phyloP scores from a whole-genome alignment of 257 asterid species.

The Ocimum tenuiflorum region DNA sequence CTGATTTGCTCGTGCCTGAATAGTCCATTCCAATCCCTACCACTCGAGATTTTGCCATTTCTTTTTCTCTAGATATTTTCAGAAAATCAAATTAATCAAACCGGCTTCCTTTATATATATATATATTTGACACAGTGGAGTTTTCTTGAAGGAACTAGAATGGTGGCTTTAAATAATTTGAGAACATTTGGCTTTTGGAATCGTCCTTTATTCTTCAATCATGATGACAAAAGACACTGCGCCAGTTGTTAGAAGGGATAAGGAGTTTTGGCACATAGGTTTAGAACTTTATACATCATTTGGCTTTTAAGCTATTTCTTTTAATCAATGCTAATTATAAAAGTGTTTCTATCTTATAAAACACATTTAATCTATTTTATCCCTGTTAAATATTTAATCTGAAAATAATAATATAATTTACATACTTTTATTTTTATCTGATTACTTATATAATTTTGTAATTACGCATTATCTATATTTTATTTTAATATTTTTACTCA shows the following conservation, averaged over 20 bases:
- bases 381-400: no score
- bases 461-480: no score
- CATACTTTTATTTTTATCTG: no score
- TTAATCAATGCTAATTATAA: no score
- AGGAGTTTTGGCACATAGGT: neutral
- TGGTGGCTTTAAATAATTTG: neutral
- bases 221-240: neutral
- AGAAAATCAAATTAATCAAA: no score
- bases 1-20: constrained; percentile 62
- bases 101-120: neutral
- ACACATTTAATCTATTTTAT: no score
- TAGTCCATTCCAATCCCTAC: constrained; percentile 74
- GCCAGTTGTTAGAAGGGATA: neutral
- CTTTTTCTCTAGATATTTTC: neutral
- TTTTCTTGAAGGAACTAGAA: constrained; percentile 51
- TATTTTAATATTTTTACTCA: no score
- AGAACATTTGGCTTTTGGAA: neutral
- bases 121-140: neutral
- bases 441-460: no score
- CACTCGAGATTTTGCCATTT: constrained; percentile 39
- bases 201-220: neutral
- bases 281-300: no score
- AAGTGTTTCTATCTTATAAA: no score
- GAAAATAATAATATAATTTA: no score
- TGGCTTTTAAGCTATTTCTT: no score